Conservation (phyloP, 441 rosid species). For the Eutrema salsugineum region DNA sequence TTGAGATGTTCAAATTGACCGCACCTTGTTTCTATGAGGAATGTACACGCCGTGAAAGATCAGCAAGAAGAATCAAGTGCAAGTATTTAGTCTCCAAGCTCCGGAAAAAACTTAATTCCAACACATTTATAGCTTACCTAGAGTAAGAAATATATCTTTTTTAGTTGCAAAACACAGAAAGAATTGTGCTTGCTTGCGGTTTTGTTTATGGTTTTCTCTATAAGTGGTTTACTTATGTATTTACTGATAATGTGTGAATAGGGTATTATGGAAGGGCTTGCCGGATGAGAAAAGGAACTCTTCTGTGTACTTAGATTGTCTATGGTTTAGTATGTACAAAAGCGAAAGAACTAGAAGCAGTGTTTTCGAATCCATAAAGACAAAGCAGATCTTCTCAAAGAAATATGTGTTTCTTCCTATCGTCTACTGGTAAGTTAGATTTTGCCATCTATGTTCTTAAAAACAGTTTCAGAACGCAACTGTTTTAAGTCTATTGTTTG, state of each 20-base stretch:
- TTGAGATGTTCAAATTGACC: slow-evolving; percentile 6
- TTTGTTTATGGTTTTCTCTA: not conserved
- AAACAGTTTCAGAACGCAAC: not conserved
- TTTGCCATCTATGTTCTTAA: not conserved
- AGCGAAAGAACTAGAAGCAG: slow-evolving; percentile 37
- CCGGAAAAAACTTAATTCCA: slow-evolving; percentile 46
- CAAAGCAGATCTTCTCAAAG: slow-evolving; percentile 58
- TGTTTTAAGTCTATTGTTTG: not conserved
- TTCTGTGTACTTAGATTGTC: slow-evolving; percentile 54
- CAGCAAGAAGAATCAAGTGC: slow-evolving; percentile 39
- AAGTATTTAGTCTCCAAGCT: slow-evolving; percentile 31
- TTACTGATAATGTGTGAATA: slow-evolving; percentile 23
- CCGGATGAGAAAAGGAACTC: slow-evolving; percentile 43
- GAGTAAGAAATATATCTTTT: slow-evolving; percentile 42
- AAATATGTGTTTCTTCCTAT: slow-evolving; percentile 81
- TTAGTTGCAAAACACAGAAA: not conserved
- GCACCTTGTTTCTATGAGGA: slow-evolving; percentile 50
- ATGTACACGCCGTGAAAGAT: slow-evolving; percentile 39
- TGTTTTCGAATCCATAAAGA: slow-evolving; percentile 64
- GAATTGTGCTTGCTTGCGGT: not conserved
- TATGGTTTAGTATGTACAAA: slow-evolving; percentile 65
- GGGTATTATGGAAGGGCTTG: slow-evolving; percentile 54
- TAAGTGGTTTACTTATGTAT: not conserved
- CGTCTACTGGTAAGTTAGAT: slow-evolving; percentile 53
- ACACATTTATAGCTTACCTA: slow-evolving; percentile 38